A percentile compares a stretch with the other conserved stretches of the same genome.
phyloP scores from a whole-genome alignment of 208 protist species.

The Acanthamoeba castellanii region DNA sequence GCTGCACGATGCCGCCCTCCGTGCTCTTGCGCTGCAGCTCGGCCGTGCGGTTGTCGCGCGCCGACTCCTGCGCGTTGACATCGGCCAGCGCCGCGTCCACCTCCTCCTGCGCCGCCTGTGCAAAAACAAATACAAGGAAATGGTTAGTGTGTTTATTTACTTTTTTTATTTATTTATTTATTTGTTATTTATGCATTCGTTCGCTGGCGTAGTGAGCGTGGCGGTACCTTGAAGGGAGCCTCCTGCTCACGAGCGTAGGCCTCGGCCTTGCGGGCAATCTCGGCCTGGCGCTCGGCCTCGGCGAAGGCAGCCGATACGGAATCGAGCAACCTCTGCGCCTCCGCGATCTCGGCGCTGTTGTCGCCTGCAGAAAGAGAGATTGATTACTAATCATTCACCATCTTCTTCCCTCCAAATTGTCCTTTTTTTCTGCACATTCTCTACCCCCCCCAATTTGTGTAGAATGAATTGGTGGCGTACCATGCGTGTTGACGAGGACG shows the following conservation, averaged over 20 bases:
- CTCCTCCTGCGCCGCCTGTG: constrained; percentile 73
- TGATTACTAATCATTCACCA: too few species aligned
- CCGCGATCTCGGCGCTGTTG: constrained; percentile 72
- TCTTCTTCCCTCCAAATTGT: too few species aligned
- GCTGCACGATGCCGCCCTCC: constrained; percentile 19
- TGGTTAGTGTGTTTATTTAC: too few species aligned
- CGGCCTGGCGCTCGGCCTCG: constrained; percentile 12
- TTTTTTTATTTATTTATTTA: too few species aligned
- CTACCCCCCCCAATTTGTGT: background rate
- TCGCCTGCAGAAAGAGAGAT: too few species aligned
- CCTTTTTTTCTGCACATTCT: too few species aligned
- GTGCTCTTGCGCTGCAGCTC: constrained; percentile 66
- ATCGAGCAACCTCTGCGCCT: constrained; percentile 71
- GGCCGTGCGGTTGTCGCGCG: constrained; percentile 66
- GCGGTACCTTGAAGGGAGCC: constrained; percentile 62
- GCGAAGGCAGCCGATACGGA: constrained; percentile 23
- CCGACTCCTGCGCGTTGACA: constrained; percentile 59
- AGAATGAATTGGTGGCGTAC: background rate
- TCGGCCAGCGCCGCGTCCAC: constrained; percentile 72
- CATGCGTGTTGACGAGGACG: constrained; percentile 46
- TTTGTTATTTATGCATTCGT: too few species aligned
- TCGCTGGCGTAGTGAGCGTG: too few species aligned
- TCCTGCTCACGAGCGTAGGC: constrained; percentile 15
- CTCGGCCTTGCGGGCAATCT: background rate
- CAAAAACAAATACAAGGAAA: too few species aligned